A percentile compares a stretch with the other conserved stretches of the same genome.
Conservation (phyloP, 495 filamentous ascomycete species). For the Podospora bellae-mahoneyi region DNA sequence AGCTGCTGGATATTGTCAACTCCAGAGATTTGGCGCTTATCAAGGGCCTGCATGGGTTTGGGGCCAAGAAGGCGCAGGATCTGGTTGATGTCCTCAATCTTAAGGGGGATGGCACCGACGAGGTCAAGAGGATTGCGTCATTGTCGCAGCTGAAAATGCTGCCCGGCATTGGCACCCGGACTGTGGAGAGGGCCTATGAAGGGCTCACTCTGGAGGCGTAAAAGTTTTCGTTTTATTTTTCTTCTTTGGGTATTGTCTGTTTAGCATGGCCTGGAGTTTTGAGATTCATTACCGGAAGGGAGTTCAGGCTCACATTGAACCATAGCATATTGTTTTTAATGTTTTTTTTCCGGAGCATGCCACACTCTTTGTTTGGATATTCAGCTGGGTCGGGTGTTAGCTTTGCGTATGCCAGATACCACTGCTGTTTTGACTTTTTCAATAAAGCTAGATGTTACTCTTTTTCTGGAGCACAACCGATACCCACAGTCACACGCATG, state of each 20-base stretch:
- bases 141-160: conserved; percentile 52
- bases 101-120: conserved; percentile 43
- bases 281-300: background rate
- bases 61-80: conserved; percentile 62
- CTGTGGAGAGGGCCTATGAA: conserved; percentile 56
- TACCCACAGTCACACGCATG: no score
- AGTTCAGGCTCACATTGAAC: background rate
- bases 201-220: conserved; percentile 15
- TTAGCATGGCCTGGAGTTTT: conserved; percentile 9
- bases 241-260: background rate
- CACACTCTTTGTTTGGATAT: conserved; percentile 1
- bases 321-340: background rate
- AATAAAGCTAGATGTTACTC: background rate
- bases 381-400: conserved; percentile 12
- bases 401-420: conserved; percentile 1
- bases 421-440: background rate
- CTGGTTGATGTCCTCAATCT: conserved; percentile 57
- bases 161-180: conserved; percentile 58
- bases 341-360: background rate
- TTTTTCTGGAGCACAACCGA: background rate
- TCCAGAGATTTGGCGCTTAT: conserved; percentile 70
- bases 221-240: background rate
- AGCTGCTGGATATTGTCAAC: conserved; percentile 81
- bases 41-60: conserved; percentile 67
- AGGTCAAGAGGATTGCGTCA: conserved; percentile 35